Evolutionary conservation across 805 yeast genomes (phyloP), one percentile per base, ranked within the genome.

Genomic region (Suhomyces sp.): DNA sequence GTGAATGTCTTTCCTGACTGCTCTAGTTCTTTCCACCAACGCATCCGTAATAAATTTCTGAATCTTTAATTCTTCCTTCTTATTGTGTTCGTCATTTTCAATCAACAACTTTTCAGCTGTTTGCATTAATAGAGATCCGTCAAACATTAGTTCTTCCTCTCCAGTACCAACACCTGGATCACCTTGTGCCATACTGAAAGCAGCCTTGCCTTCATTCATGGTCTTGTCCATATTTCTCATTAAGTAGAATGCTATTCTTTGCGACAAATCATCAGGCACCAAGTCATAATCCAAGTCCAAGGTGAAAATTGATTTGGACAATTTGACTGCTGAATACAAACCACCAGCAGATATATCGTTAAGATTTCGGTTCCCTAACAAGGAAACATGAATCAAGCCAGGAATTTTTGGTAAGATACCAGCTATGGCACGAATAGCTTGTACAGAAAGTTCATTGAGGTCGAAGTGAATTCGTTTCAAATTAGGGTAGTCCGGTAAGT

Each of bases 101-200:
- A 68, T 75, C 36, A 84, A 57, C 36, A 84, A 57, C 40, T 77
- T 75, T 42, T 80, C 88, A 0, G 90, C 91, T 2, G 87, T 75
- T 54, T 81, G 82, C 49, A 87, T 80, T 31, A 84, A 67, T 38
- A 84, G 62, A 0, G 88, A 74, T 5, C 91, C 93, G 60, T 83
- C 91, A 54, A 80, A 82, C 56, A 84, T 70, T 31, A 84, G 65
- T 44, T 84, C 91, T 74, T 84, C 63, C 16, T 68, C 58, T 14
- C 71, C 79, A 38, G 71, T 71, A 47, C 85, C 90, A 31, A 82
- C 67, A 46, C 83, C 93, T 25, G 87, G 59, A 11, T 80, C 77
- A 33, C 79, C 75, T 21, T 88, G 61, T 11, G 79, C 70, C 16
- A 0, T 88, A 77, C 28, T 54, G 8, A 14, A 15, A 12, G 14